Base-by-base conservation (phyloP, 108 stramenopile genomes). In the Hondaea fermentalgiana region DNA sequence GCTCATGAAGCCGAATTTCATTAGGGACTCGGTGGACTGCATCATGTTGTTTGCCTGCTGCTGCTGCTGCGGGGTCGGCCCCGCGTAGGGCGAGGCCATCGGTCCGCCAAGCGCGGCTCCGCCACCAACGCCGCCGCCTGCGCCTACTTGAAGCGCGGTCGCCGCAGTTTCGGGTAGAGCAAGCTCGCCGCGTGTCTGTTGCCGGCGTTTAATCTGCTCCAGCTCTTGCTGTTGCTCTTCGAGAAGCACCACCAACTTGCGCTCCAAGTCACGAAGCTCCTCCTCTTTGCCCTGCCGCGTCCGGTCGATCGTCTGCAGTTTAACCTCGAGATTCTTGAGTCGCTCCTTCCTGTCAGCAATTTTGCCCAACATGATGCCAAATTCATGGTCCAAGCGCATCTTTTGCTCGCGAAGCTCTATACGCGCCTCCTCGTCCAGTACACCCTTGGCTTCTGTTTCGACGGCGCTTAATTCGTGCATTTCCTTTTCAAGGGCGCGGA, bases 1-100 rank as follows among this genome's bases (percentile, higher is more conserved):
- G 88, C 93, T 93, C 95, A 96, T 96, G 91, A 97, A 97, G 4
- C 96, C 96, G 87, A 97, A 97, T 91, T 97, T 96, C 96, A 97
- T 96, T 88, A 97, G 93, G 6, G 95, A 94, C 91, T 97, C 96
- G 21, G 96, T 96, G 21, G 94, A 95, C 90, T 95, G 94, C 92
- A 96, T 96, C 58, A 97, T 93, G 72, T 96, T 91, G 10, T 96
- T 95, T 57, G 96, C 96, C 88, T 97, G 94, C 69, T 90, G 57
- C 90, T 95, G 95, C 72, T 96, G 94, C 76, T 94, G 90, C 12
- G 90, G 72, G 19, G 91, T 92, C 21, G 93, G 93, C 76, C 90
- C 90, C 28, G 72, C 90, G 49, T 88, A 76, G 57, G 29, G 57
- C 10, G 44, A 44, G 51, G 72, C 76, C 16, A 14, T 28, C 19